Conservation (phyloP, 2,329 filamentous ascomycete species). For the Coniochaeta sp. region DNA sequence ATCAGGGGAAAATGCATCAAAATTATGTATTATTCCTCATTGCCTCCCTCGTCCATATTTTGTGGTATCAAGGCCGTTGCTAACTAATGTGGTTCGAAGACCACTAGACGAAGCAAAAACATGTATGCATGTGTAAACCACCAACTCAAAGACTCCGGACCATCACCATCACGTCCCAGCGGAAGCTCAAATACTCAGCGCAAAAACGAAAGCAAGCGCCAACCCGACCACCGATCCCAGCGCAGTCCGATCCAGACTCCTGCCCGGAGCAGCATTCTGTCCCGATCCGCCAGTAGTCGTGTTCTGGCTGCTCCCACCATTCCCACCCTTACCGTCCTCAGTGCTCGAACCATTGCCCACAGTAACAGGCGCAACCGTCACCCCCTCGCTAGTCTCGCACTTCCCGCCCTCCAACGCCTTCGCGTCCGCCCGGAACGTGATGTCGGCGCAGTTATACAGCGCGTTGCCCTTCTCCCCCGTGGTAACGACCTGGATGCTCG, state of each 20-base stretch:
- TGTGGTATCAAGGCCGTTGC: no score
- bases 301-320: constrained; percentile 10
- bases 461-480: constrained; percentile 50
- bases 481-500: constrained; percentile 63
- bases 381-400: constrained; percentile 53
- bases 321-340: constrained; percentile 3
- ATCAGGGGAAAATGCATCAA: no score
- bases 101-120: no score
- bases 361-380: constrained; percentile 30
- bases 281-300: constrained; percentile 6
- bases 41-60: no score
- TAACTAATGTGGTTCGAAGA: no score
- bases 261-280: constrained; percentile 12
- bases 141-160: background rate
- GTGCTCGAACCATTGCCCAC: constrained; percentile 15
- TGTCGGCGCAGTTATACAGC: constrained; percentile 71
- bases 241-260: constrained; percentile 15
- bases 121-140: no score
- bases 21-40: no score
- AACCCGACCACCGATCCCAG: constrained; percentile 30
- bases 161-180: background rate
- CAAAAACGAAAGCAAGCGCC: constrained; percentile 28
- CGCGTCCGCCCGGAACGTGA: constrained; percentile 54
- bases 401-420: constrained; percentile 35
- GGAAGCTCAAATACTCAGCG: constrained; percentile 17